Percentiles rank a stretch among this genome's conserved stretches.
Evolutionary conservation across 306 rosid species (phyloP).

Genomic region (Acacia acuminata): DNA sequence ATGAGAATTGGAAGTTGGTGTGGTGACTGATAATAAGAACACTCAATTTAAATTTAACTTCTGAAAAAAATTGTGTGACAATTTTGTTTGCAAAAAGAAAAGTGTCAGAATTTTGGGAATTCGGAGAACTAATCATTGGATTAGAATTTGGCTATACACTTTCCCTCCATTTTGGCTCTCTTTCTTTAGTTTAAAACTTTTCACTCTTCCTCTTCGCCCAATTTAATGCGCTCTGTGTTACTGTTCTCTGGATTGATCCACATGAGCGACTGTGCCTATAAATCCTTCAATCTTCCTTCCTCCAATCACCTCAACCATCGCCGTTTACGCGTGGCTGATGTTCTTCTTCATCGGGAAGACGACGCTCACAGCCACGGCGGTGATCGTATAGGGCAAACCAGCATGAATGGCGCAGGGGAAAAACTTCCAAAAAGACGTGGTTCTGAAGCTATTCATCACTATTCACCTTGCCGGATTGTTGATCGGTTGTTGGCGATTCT

Average conservation of each 20-base stretch:
- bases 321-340: conserved; percentile 60
- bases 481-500: conserved; percentile 52
- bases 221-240: conserved; percentile 31
- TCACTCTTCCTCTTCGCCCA: not conserved
- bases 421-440: not conserved
- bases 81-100: too few relatives aligned
- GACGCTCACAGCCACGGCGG: conserved; percentile 26
- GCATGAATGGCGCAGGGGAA: conserved; percentile 41
- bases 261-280: conserved; percentile 30
- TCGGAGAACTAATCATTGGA: not conserved
- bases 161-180: conserved; percentile 41
- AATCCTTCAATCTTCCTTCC: conserved; percentile 30
- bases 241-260: not conserved
- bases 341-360: conserved; percentile 45
- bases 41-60: too few relatives aligned
- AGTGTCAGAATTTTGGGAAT: not conserved
- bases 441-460: conserved; percentile 35
- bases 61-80: too few relatives aligned
- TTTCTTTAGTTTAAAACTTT: conserved; percentile 21
- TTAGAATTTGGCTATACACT: not conserved
- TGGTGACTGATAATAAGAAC: too few relatives aligned
- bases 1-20: too few relatives aligned
- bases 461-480: conserved; percentile 54
- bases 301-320: conserved; percentile 14
- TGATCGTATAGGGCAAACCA: conserved; percentile 5